Conservation (phyloP, 768 basidiomycete genomes). For the Hygrophoropsis aurantiaca region DNA sequence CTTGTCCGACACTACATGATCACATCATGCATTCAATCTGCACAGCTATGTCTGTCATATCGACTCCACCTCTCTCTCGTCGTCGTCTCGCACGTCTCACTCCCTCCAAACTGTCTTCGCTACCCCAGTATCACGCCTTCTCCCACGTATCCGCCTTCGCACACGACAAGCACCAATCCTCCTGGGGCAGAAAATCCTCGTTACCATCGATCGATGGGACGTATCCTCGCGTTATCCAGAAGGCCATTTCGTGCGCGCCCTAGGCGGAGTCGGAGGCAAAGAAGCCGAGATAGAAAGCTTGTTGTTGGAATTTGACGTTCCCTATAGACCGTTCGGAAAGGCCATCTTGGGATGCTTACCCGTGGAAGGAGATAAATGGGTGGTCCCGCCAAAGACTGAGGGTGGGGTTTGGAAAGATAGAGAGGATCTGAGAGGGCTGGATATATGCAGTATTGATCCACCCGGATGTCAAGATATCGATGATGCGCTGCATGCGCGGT, state of each 20-base stretch:
- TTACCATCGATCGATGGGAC: conserved; percentile 94
- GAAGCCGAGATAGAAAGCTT: conserved; percentile 96
- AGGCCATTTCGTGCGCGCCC: conserved; percentile 91
- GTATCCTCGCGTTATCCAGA: conserved; percentile 87
- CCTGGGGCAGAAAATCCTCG: conserved; percentile 91
- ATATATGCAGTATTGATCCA: conserved; percentile 97
- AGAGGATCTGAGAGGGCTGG: conserved; percentile 81
- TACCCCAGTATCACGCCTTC: conserved; percentile 84
- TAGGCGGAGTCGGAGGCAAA: conserved; percentile 90
- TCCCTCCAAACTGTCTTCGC: conserved; percentile 92
- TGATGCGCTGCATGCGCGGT: conserved; percentile 90
- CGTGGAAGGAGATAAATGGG: conserved; percentile 85
- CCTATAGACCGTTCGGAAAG: conserved; percentile 95
- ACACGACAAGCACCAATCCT: conserved; percentile 92
- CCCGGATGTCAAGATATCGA: conserved; percentile 98
- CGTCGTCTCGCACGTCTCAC: conserved; percentile 73
- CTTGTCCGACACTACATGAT: neutral
- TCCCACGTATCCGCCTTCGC: conserved; percentile 91
- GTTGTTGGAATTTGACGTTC: conserved; percentile 91
- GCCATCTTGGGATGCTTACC: conserved; percentile 93
- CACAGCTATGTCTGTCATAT: conserved; percentile 91
- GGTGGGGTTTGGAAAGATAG: conserved; percentile 73
- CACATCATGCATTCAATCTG: too few relatives aligned
- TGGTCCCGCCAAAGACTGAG: conserved; percentile 76
- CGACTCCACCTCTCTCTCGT: conserved; percentile 83